phyloP scores from a whole-genome alignment of 2,329 filamentous ascomycete genomes.

The Epichloe gansuensis region DNA sequence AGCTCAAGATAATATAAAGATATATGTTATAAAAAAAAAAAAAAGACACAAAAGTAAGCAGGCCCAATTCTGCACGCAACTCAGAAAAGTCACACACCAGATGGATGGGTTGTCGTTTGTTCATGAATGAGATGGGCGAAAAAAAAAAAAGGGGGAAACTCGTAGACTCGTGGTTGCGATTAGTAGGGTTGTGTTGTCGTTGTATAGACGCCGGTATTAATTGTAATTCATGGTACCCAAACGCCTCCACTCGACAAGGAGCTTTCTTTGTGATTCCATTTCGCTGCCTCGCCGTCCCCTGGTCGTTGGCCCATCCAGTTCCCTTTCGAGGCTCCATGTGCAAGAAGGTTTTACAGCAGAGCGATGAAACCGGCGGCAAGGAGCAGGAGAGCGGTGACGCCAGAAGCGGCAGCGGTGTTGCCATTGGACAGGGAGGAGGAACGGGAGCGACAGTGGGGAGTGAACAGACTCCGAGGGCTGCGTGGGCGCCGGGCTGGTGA shows the following conservation, averaged over 20 bases:
- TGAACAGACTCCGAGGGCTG: constrained; percentile 12
- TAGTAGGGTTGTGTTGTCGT: constrained; percentile 7
- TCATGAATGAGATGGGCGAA: not conserved
- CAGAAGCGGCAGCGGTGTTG: constrained; percentile 19
- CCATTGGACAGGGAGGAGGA: constrained; percentile 12
- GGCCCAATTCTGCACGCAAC: constrained; percentile 11
- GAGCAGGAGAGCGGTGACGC: constrained; percentile 25
- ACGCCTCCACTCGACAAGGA: constrained; percentile 15
- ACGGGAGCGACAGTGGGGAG: constrained; percentile 7
- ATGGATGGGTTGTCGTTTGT: not conserved
- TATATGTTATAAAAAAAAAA: constrained; percentile 6
- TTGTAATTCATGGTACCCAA: constrained; percentile 5
- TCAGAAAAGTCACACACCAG: not conserved
- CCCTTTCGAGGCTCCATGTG: not conserved
- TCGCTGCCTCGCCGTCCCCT: too few species aligned
- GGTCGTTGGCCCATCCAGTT: too few species aligned
- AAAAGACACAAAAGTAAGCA: constrained; percentile 6
- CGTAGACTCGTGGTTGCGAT: constrained; percentile 23
- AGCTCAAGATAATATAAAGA: not conserved
- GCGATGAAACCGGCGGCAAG: constrained; percentile 23
- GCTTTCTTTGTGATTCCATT: constrained; percentile 3
- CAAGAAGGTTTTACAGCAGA: constrained; percentile 19
- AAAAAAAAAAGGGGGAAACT: constrained; percentile 10
- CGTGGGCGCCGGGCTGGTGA: constrained; percentile 14
- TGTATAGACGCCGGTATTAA: constrained; percentile 6